A percentile compares a stretch with the other conserved stretches of the same genome.
Conservation (phyloP, 2,329 filamentous ascomycete genomes). For the Verticillium isaacii region DNA sequence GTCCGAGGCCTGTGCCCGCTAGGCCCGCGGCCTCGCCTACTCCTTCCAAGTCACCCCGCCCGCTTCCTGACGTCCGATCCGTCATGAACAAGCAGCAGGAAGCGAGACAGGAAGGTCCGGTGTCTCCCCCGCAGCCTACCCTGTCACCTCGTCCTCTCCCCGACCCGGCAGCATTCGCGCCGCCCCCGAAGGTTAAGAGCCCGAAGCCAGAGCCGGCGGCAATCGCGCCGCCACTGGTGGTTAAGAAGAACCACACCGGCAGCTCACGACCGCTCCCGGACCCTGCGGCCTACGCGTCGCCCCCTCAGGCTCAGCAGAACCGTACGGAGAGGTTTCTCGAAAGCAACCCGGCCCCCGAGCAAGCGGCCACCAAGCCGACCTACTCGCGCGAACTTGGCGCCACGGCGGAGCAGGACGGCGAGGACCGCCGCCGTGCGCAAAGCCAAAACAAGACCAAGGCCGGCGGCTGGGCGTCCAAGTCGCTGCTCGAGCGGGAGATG, state of each 20-base stretch:
- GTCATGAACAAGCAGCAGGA: constrained; percentile 5
- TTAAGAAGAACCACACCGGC: constrained; percentile 32
- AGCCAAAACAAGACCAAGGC: constrained; percentile 58
- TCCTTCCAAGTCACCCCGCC: constrained; percentile 20
- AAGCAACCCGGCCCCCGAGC: constrained; percentile 44
- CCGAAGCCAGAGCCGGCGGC: constrained; percentile 27
- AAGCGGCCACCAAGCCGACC: constrained; percentile 34
- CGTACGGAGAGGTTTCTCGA: constrained; percentile 56
- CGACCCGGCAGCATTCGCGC: constrained; percentile 26
- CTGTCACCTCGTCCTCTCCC: constrained; percentile 34
- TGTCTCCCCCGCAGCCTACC: constrained; percentile 18
- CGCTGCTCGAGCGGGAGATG: constrained; percentile 74
- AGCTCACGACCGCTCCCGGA: constrained; percentile 49
- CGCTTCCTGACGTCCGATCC: not conserved
- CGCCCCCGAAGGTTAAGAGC: constrained; percentile 11
- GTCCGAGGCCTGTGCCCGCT: constrained; percentile 3
- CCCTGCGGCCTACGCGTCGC: constrained; percentile 30
- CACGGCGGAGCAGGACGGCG: constrained; percentile 56
- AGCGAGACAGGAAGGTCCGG: constrained; percentile 7
- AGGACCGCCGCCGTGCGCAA: constrained; percentile 55
- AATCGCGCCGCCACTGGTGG: constrained; percentile 16
- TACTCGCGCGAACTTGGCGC: constrained; percentile 52
- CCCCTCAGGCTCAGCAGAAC: constrained; percentile 21
- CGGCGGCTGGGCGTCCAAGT: constrained; percentile 61
- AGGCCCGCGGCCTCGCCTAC: constrained; percentile 5